These are phyloP conservation scores for Aegilops bicornis DNA, from an alignment of 176 grass and related monocot genomes.

Conservation along the genomic window DNA sequence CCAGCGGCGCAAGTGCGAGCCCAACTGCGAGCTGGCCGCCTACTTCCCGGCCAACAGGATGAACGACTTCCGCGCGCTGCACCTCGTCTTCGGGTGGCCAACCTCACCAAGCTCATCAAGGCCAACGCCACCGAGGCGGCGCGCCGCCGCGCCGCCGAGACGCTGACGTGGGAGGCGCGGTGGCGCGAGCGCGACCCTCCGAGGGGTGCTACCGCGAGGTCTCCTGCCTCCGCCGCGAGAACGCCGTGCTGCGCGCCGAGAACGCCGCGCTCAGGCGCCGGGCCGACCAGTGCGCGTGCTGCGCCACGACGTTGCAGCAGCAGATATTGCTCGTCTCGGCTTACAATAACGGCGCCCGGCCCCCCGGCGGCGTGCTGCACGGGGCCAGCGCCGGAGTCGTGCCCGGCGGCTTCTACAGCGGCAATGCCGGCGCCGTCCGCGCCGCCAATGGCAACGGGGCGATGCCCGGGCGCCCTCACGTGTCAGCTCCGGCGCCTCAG, in stretches of 20 bases:
- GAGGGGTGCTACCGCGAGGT: slow-evolving; percentile 79
- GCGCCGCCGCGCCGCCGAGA: slow-evolving; percentile 54
- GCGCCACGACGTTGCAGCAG: slow-evolving; percentile 13
- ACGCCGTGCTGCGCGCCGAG: slow-evolving; percentile 56
- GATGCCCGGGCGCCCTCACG: not conserved
- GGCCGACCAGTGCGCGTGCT: slow-evolving; percentile 40
- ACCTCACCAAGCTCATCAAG: slow-evolving; percentile 83
- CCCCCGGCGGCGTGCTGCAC: slow-evolving; percentile 27
- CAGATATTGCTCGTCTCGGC: slow-evolving; percentile 17
- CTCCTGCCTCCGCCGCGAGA: slow-evolving; percentile 57
- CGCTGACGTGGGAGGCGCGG: slow-evolving; percentile 74
- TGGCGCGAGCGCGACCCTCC: slow-evolving; percentile 68
- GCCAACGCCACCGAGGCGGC: slow-evolving; percentile 58
- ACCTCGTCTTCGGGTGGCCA: slow-evolving; percentile 76
- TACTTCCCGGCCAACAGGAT: slow-evolving; percentile 72
- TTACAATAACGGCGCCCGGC: slow-evolving; percentile 19
- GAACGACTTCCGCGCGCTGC: slow-evolving; percentile 76
- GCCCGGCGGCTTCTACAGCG: slow-evolving; percentile 19
- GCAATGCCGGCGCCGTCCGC: not conserved
- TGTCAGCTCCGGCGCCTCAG: not conserved
- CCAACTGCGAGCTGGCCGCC: slow-evolving; percentile 68
- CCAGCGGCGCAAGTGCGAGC: slow-evolving; percentile 84
- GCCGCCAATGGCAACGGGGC: not conserved
- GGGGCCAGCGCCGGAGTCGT: not conserved
- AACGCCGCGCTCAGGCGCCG: slow-evolving; percentile 59